Percentiles rank a stretch among this genome's conserved stretches.
phyloP scores from a whole-genome alignment of 1,139 yeast species.

The Debaryomyces singareniensis region DNA sequence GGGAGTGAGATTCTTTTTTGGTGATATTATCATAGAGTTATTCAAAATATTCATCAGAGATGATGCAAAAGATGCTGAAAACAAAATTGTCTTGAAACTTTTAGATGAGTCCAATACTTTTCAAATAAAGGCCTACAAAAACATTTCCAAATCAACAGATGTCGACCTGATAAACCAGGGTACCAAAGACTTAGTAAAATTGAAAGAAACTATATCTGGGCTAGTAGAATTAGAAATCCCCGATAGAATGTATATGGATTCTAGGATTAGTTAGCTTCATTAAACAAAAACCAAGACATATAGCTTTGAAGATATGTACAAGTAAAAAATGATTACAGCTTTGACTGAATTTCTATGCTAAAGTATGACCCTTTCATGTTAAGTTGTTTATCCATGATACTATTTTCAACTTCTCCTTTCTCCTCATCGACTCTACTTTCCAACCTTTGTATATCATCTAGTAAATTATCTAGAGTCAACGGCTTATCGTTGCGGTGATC shows the following conservation, averaged over 20 bases:
- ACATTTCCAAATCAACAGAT: slow-evolving; percentile 69
- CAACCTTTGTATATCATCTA: slow-evolving; percentile 15
- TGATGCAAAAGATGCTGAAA: slow-evolving; percentile 19
- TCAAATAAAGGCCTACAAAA: slow-evolving; percentile 61
- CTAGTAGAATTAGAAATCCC: slow-evolving; percentile 66
- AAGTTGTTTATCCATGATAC: slow-evolving; percentile 3
- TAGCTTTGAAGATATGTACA: too few relatives aligned
- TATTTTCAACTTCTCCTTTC: slow-evolving; percentile 25
- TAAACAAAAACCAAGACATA: too few relatives aligned
- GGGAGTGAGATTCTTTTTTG: slow-evolving; percentile 61
- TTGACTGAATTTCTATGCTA: neutral
- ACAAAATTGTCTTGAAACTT: slow-evolving; percentile 31
- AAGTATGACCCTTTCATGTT: neutral
- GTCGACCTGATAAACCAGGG: slow-evolving; percentile 66
- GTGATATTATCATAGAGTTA: slow-evolving; percentile 56
- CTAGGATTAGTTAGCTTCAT: slow-evolving; percentile 37
- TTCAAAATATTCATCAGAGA: slow-evolving; percentile 45
- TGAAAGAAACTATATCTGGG: slow-evolving; percentile 63
- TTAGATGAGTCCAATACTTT: slow-evolving; percentile 53
- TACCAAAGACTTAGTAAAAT: slow-evolving; percentile 50
- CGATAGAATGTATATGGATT: slow-evolving; percentile 75
- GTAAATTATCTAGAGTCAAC: slow-evolving; percentile 16
- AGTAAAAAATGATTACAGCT: neutral
- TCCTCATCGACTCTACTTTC: slow-evolving; percentile 13
- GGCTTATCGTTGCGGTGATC: slow-evolving; percentile 25